phyloP scores from a whole-genome alignment of 2,329 filamentous ascomycete genomes.

The Ceratocystis diversiconidia region DNA sequence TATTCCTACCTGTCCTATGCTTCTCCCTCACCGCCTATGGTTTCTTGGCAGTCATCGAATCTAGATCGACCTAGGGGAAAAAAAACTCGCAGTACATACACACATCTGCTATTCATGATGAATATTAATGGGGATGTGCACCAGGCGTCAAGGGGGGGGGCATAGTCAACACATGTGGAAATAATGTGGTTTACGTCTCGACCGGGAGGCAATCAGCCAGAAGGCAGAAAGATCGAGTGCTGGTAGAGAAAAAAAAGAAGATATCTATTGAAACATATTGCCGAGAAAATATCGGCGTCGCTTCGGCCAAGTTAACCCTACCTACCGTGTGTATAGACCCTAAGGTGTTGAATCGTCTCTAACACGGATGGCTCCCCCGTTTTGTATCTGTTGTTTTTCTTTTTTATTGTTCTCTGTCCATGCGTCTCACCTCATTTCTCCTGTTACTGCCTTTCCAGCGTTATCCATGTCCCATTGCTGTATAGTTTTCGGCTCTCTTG shows the following conservation, averaged over 20 bases:
- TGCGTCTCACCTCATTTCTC: not conserved
- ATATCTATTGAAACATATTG: not conserved
- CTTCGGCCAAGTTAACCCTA: not conserved
- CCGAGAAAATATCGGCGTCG: not conserved
- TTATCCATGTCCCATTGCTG: not conserved
- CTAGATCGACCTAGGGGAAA: not conserved
- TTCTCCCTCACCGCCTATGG: not conserved
- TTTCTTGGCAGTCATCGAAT: not conserved
- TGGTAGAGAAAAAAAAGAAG: not conserved
- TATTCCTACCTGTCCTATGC: not conserved
- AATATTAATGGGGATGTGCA: not conserved
- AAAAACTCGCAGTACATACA: not conserved
- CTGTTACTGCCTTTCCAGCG: not conserved
- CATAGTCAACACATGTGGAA: not conserved
- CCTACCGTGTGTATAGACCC: not conserved
- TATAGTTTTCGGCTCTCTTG: not conserved
- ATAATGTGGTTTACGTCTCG: not conserved
- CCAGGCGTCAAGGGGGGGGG: not conserved
- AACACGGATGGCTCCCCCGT: not conserved
- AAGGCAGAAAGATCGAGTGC: not conserved
- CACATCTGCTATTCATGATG: not conserved
- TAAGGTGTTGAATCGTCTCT: not conserved
- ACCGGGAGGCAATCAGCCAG: not conserved
- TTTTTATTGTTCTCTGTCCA: not conserved
- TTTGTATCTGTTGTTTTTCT: not conserved